These are phyloP conservation scores for Sporisorium reilianum DNA, from an alignment of 1,284 basidiomycete genomes.

Conservation along the genomic window DNA sequence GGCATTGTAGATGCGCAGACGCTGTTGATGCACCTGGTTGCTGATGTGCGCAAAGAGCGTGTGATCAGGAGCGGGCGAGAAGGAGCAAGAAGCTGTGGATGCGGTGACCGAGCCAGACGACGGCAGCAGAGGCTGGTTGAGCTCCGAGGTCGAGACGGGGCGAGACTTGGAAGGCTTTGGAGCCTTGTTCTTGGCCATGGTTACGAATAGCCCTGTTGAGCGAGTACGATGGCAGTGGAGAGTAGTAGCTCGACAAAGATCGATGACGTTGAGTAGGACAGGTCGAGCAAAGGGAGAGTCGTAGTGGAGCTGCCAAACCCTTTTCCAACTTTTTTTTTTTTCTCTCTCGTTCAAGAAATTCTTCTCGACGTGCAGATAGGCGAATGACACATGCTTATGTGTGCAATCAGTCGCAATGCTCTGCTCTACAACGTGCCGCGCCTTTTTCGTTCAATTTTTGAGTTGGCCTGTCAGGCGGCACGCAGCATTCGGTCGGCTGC, in stretches of 20 bases:
- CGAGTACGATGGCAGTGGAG: constrained; percentile 7
- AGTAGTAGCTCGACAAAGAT: neutral
- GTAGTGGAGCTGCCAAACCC: constrained; percentile 27
- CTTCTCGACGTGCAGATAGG: constrained; percentile 15
- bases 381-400: constrained; percentile 34
- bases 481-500: constrained; percentile 3
- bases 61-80: constrained; percentile 76
- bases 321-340: constrained; percentile 25
- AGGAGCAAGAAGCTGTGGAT: constrained; percentile 49
- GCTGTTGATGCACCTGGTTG: constrained; percentile 80
- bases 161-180: constrained; percentile 60
- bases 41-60: constrained; percentile 77
- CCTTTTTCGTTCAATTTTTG: constrained; percentile 6
- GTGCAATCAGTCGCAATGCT: neutral
- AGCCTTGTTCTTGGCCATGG: constrained; percentile 59
- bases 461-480: constrained; percentile 14
- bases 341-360: constrained; percentile 26
- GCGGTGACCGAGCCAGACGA: constrained; percentile 68
- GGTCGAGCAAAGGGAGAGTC: neutral
- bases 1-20: constrained; percentile 78
- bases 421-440: constrained; percentile 12
- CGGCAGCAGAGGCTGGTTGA: constrained; percentile 75
- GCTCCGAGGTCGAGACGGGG: constrained; percentile 72
- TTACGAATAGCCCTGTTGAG: constrained; percentile 1
- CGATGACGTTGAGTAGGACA: neutral